Evolutionary conservation across 495 filamentous ascomycete species (phyloP), one percentile per base, ranked within the genome.

Genomic region (Neurospora sp.): DNA sequence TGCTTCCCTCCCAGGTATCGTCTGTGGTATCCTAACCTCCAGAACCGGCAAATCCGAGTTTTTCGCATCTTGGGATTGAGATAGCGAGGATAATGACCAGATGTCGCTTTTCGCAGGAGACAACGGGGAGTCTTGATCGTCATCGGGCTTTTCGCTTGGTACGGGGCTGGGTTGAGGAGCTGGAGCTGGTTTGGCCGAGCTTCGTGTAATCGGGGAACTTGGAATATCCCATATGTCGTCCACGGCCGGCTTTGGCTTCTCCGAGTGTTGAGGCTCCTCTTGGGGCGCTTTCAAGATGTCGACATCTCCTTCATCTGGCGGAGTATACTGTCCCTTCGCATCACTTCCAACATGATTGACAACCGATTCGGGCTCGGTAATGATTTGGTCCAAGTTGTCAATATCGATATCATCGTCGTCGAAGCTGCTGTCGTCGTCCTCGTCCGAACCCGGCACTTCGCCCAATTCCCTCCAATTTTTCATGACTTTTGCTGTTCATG

Each of bases 361-460:
- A 31, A 31, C 11, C 10, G 53, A 16, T 6, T 61, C 69, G 18
- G n/a, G 11, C n/a, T 16, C 38, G 16, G 53, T 27, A 40, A 40
- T 40, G 31, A 9, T 16, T 3, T 27, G 31, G 68, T 70, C 22
- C 59, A 66, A 18, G n/a, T 74, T 71, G 22, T 69, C 71, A 46
- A 75, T 42, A 46, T 81, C 78, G 20, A 74, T 79, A 71, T 84
- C 81, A 66, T 77, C 74, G 68, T 81, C 82, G 71, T 86, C 85
- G 75, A 82, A 81, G 40, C 73, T 66, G 53, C 53, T 77, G 66
- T 84, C 80, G 77, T 86, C 84, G 72, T 86, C 86, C 73, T 88
- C 86, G 76, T 89, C 86, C 81, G 87, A 88, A 76, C 87, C 87
- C 74, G 86, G 85, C 70, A 89, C 85, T 79, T 84, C 85, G 76